Base-by-base conservation (phyloP, 192 early-diverging fungal species). In the Gamsiella multidivaricata region DNA sequence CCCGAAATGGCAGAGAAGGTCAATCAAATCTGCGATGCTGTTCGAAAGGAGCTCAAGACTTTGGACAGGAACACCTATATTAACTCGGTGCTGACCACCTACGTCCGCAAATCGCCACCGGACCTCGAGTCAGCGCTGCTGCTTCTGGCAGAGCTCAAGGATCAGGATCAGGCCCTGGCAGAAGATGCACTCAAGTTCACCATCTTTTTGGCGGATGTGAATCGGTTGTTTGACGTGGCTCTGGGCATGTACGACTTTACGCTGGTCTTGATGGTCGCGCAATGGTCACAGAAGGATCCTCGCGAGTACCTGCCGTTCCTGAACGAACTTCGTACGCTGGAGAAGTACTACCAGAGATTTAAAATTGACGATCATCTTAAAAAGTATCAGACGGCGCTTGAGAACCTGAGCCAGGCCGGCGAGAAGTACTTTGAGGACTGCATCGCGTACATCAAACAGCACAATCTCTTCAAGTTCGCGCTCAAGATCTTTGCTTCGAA, bases 271-370 rank as follows among this genome's bases (percentile, higher is more conserved):
- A 91, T 96, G 90, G 95, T 98, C 34, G 97, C 96, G n/a, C 96
- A 98, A 73, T 92, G 94, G 80, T 94, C 94, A 25, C 96, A 99
- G 61, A 97, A 93, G 82, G 97, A 99, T 86, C 97, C 97, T 22
- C 84, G 94, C 29, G 97, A 99, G 82, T 99, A 97, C 61, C 80
- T 99, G 33, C 90, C 95, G 0, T 96, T 95, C 72, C 81, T 99
- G 47, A 84, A 91, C 33, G 90, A 91, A 51, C 89, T 99, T 33
- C 88, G 93, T 26, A 85, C 86, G 20, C 75, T 95, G n/a, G 83
- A 90, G 28, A 84, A 86, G 39, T 86, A 91, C 52, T 95, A 95
- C 65, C 94, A 95, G 61, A 89, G 91, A 1, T 98, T 86, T 85
- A 83, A 80, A 61, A 98, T 99, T 55, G 94, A 99, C 55, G 91